Evolutionary conservation across 441 rosid genomes (phyloP), one percentile per base, ranked within the genome.

Genomic region (Kokia cookei): DNA sequence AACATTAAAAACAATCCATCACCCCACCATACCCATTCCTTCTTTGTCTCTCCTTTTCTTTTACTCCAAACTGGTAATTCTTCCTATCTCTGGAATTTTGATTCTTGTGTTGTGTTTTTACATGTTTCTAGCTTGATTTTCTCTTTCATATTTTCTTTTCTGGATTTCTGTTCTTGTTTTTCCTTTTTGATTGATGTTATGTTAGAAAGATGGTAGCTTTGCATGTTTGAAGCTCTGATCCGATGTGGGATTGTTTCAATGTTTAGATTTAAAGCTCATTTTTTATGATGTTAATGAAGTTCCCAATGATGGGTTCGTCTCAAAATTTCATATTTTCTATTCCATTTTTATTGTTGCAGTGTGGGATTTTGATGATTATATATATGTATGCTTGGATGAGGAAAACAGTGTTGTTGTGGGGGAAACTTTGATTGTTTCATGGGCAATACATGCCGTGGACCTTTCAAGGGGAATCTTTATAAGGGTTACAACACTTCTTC

Each of bases 391-490:
- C 73, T 84, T 83, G 84, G 88, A 85, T 82, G 90, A 78, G 84
- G 85, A 83, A 78, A 76, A 83, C 76, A 75, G 50, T 45, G 57
- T 77, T 79, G 59, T 78, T 80, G 37, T 58, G 54, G 68, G 43
- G 75, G 81, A 69, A 73, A 60, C 67, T 76, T 32, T 81, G 72
- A 85, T 79, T 83, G 91, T 83, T 88, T 90, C 81, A 90, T 90
- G 94, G 96, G 94, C 92, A 89, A 88, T 82, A 73, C 91, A 86
- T 90, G 94, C 91, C 90, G 92, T 48, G 92, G 89, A 79, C 87
- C 92, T 82, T 84, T 78, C 81, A 79, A 81, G 82, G 91, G 85
- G 75, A 86, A 80, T 71, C 79, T 82, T 76, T 83, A 79, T 79
- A 93, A 88, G 91, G 91, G 96, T 84, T 78, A 61, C 81, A 10